phyloP scores from a whole-genome alignment of 2,329 filamentous ascomycete species.

The Aspergillus tanneri region DNA sequence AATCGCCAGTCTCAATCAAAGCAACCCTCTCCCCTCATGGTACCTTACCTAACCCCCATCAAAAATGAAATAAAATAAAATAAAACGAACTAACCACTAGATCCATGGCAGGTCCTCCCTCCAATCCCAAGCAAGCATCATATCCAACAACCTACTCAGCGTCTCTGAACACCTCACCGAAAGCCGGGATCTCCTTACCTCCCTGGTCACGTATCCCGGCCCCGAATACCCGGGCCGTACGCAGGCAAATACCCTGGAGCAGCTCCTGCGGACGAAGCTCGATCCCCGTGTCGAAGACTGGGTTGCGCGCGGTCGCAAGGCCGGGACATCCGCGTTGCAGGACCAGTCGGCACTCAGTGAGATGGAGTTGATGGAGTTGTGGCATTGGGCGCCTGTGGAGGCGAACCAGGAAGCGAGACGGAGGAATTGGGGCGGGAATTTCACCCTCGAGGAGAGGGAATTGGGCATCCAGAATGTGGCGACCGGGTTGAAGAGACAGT shows the following conservation, averaged over 20 bases:
- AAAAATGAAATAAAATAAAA: constrained; percentile 3
- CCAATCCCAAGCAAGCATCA: constrained; percentile 68
- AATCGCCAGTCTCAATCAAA: constrained; percentile 59
- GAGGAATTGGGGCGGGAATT: constrained; percentile 62
- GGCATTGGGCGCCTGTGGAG: constrained; percentile 55
- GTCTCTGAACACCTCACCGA: constrained; percentile 65
- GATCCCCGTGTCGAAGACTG: constrained; percentile 75
- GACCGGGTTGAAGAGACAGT: constrained; percentile 63
- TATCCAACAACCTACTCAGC: constrained; percentile 67
- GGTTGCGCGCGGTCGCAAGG: constrained; percentile 60
- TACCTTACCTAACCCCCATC: constrained; percentile 40
- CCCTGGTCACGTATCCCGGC: constrained; percentile 71
- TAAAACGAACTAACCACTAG: constrained; percentile 33
- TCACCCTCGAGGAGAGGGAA: constrained; percentile 68
- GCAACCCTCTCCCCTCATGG: constrained; percentile 67
- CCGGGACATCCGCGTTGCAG: constrained; percentile 9
- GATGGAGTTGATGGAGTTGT: constrained; percentile 58
- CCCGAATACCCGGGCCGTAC: constrained; percentile 71
- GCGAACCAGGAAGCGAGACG: constrained; percentile 47
- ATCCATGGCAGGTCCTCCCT: constrained; percentile 70
- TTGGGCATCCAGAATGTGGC: constrained; percentile 66
- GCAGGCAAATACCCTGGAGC: constrained; percentile 60
- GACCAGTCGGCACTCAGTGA: constrained; percentile 36
- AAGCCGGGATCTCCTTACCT: constrained; percentile 66
- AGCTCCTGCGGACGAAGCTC: constrained; percentile 77